Conservation (phyloP, 2,329 filamentous ascomycete species). For the Sphaerulina vaccinii region DNA sequence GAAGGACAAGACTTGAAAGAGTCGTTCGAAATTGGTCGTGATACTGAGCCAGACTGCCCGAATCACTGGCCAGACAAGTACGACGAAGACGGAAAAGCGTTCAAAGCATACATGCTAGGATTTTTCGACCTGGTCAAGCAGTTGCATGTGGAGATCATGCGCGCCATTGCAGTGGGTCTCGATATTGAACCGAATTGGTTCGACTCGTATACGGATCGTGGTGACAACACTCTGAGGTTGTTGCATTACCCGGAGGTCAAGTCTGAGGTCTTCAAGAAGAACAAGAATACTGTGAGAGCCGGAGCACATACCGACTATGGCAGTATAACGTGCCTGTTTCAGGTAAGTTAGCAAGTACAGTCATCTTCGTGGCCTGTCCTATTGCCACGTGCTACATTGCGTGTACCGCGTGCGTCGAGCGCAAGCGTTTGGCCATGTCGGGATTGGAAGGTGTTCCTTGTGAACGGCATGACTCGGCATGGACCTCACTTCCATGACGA, state of each 20-base stretch:
- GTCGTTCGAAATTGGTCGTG: conserved; percentile 60
- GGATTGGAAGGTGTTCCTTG: conserved; percentile 1
- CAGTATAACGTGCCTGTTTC: conserved; percentile 52
- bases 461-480: neutral
- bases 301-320: conserved; percentile 73
- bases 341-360: conserved; percentile 27
- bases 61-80: conserved; percentile 75
- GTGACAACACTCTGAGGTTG: conserved; percentile 63
- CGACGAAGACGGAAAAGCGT: conserved; percentile 60
- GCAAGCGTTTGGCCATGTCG: neutral
- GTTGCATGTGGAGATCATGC: conserved; percentile 70
- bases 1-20: conserved; percentile 57
- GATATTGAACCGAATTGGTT: conserved; percentile 73
- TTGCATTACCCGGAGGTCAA: conserved; percentile 57
- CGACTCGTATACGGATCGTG: conserved; percentile 66
- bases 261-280: conserved; percentile 54
- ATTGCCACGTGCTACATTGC: conserved; percentile 1
- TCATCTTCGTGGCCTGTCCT: neutral
- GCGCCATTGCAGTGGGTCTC: conserved; percentile 61
- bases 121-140: conserved; percentile 75
- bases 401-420: conserved; percentile 3
- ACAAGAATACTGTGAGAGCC: conserved; percentile 59
- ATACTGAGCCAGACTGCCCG: conserved; percentile 60
- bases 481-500: neutral
- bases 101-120: conserved; percentile 68